Evolutionary conservation across 2,329 filamentous ascomycete species (phyloP), one percentile per base, ranked within the genome.

Genomic region (Karstenula rhodostoma): DNA sequence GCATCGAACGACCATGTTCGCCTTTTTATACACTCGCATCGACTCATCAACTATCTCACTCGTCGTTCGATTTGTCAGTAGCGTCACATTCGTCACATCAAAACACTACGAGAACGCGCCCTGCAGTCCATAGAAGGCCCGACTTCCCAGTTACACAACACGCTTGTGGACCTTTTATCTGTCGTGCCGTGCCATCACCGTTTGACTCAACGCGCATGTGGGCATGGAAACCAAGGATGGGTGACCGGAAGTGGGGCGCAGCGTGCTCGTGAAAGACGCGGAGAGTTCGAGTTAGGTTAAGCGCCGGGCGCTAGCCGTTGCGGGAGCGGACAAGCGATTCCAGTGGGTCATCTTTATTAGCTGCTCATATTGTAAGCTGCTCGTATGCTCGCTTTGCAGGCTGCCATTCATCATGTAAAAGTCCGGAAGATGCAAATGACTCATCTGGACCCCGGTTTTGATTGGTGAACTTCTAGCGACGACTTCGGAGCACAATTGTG

Each of bases 281-380:
- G 40, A 43, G 40, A n/a, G 40, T 43, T 43, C 46, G 52, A 55
- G 40, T 46, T 40, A 35, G 33, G 7, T 17, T 27, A 19, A 46
- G 52, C 42, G 52, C 40, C 22, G 17, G 25, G 10, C 37, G 40
- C 52, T 55, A 55, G 42, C 52, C 25, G 2, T 23, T 29, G 29
- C 9, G 17, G 13, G 35, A 9, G 15, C 2, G 12, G 6, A 9
- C 25, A 42, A 52, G 49, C 33, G 35, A 52, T 17, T 43, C 40
- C 40, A 15, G 12, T 40, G 33, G 44, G 22, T 22, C 44, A 27
- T 10, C 8, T 52, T 42, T n/a, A 22, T 52, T n/a, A 42, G 49
- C 49, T 40, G 29, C 49, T 51, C 49, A 33, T 42, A 52, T 52
- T 42, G n/a, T n/a, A n/a, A n/a, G n/a, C n/a, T n/a, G 22, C 49